Evolutionary conservation across 768 basidiomycete genomes (phyloP).

Genomic region (Leucocoprinus leucothites): DNA sequence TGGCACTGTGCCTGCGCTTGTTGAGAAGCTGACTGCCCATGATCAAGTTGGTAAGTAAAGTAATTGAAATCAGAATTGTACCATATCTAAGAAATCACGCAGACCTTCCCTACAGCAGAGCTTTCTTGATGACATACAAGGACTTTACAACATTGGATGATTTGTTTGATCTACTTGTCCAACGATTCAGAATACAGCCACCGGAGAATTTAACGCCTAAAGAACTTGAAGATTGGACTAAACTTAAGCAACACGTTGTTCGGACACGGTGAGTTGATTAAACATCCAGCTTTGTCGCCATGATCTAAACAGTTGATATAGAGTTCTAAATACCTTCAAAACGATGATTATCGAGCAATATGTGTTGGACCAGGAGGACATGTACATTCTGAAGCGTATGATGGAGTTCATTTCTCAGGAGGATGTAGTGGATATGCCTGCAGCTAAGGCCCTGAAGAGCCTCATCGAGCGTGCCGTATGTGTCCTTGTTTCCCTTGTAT

Average conservation of each 20-base stretch:
- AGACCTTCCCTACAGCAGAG: conserved; percentile 81
- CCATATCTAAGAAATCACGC: conserved; percentile 2
- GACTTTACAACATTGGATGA: conserved; percentile 86
- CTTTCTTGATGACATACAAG: conserved; percentile 95
- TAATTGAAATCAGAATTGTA: background rate
- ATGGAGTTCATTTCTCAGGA: conserved; percentile 73
- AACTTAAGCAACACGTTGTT: conserved; percentile 83
- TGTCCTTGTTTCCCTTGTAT: conserved; percentile 15
- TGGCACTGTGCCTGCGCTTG: conserved; percentile 81
- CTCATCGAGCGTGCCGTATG: conserved; percentile 81
- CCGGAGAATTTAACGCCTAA: conserved; percentile 60
- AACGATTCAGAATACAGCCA: conserved; percentile 75
- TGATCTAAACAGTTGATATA: conserved; percentile 23
- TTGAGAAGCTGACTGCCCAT: conserved; percentile 89
- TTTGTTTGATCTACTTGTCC: conserved; percentile 76
- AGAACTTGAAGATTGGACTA: conserved; percentile 78
- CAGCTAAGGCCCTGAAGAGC: conserved; percentile 71
- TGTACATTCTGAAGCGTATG: conserved; percentile 77
- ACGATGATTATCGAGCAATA: conserved; percentile 84
- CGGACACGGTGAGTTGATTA: conserved; percentile 67
- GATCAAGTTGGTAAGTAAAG: conserved; percentile 69
- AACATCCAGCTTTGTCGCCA: background rate
- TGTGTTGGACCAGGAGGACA: conserved; percentile 83
- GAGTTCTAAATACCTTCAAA: conserved; percentile 89
- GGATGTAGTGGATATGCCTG: conserved; percentile 59